Evolutionary conservation across 306 rosid genomes (phyloP), one percentile per base, ranked within the genome.

Genomic region (Prunus mira): DNA sequence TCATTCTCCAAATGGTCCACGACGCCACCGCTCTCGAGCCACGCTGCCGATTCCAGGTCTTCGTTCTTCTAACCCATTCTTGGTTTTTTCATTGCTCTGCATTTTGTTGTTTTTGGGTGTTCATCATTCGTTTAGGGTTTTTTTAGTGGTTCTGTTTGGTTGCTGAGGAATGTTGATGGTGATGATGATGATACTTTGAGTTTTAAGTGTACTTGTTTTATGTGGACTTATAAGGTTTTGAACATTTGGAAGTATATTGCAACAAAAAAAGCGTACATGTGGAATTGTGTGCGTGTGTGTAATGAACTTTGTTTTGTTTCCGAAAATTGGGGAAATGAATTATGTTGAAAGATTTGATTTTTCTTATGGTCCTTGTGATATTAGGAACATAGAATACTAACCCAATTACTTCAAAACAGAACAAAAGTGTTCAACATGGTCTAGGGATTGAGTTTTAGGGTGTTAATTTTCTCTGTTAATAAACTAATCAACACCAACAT

Each of bases 1-100:
- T 92, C 76, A 89, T 92, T 22, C 96, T 92, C 49, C 99, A 95
- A 64, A 95, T 95, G 99, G 84, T 92, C 69, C 97, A 92, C 79
- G 97, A 95, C n/a, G 83, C 97, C 22, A 74, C 92, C 11, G 99
- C 99, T 63, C 86, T 87, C 49, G 97, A 92, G 3, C 97, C 97
- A 13, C 93, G 91, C 4, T 95, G 98, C 67, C 91, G 97, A 19
- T 92, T 95, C 66, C 99, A 95, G 97, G 98, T 87, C 32, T 65
- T 28, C 18, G 4, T 32, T 3, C 2, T 41, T 12, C 32, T 12
- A 6, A 22, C 9, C 20, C 3, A 3, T 41, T 47, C n/a, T 11
- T 18, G 25, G 22, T 4, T 11, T 3, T 6, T 71, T 22, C 4
- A 17, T 61, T 11, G 56, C 27, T 76, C 12, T 24, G 51, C 22